phyloP scores from a whole-genome alignment of 2,329 filamentous ascomycete species.

The Xylaria sp. region DNA sequence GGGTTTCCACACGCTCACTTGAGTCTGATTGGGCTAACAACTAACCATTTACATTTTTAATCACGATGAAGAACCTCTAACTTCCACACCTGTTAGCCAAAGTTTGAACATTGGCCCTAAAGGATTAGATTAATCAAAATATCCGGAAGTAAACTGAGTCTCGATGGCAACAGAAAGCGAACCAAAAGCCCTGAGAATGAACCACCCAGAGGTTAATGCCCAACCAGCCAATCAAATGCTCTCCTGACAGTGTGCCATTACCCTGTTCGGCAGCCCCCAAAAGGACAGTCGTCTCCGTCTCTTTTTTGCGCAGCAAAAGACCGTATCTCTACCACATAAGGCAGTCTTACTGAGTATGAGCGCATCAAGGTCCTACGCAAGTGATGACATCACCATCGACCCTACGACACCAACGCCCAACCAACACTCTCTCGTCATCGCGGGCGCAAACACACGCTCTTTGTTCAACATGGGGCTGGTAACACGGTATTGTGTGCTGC shows the following conservation, averaged over 20 bases:
- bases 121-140: no score
- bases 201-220: neutral
- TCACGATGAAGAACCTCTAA: no score
- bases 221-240: conserved; percentile 11
- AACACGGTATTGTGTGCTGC: conserved; percentile 1
- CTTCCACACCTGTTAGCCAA: no score
- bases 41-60: no score
- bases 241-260: neutral
- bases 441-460: conserved; percentile 2
- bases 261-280: conserved; percentile 3
- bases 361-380: neutral
- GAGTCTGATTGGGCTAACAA: no score
- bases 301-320: neutral
- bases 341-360: no score
- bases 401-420: neutral
- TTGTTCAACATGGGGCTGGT: conserved; percentile 1
- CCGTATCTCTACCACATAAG: neutral
- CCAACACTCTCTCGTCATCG: conserved; percentile 15
- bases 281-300: neutral
- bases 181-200: neutral
- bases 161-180: no score
- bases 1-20: no score
- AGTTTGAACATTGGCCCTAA: no score
- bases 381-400: conserved; percentile 22
- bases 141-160: no score